These are phyloP conservation scores for Trapa incisa DNA, from an alignment of 345 rosid species.

Conservation along the genomic window DNA sequence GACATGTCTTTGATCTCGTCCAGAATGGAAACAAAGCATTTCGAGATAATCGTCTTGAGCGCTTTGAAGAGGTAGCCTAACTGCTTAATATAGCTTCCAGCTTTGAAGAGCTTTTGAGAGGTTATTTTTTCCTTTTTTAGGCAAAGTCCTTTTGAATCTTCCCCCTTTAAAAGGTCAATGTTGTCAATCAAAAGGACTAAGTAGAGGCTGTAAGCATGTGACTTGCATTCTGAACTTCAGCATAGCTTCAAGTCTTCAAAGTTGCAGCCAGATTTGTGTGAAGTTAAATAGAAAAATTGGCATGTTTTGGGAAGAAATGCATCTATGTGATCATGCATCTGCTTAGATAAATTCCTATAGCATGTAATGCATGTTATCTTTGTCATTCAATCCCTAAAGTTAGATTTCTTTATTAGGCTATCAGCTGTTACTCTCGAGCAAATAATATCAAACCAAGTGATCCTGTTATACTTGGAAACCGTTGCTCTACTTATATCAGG, in stretches of 20 bases:
- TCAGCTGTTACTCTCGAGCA: constrained; percentile 66
- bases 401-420: constrained; percentile 35
- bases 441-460: constrained; percentile 56
- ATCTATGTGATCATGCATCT: too few species aligned
- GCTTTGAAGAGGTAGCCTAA: constrained; percentile 52
- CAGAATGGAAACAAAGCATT: constrained; percentile 59
- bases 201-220: not conserved
- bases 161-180: too few species aligned
- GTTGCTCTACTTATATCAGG: constrained; percentile 81
- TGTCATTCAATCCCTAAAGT: not conserved
- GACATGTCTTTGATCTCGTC: constrained; percentile 50
- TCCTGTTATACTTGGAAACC: constrained; percentile 65
- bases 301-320: too few species aligned
- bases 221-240: not conserved
- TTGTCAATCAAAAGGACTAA: too few species aligned
- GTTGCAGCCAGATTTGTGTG: too few species aligned
- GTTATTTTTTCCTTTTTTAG: too few species aligned
- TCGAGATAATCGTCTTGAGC: constrained; percentile 26
- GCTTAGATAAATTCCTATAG: not conserved
- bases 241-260: too few species aligned
- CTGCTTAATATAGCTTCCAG: not conserved
- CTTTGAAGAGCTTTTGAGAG: not conserved
- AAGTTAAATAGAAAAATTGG: too few species aligned
- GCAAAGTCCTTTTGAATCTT: too few species aligned
- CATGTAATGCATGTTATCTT: not conserved